These are phyloP conservation scores for Durio zibethinus DNA, from an alignment of 345 rosid genomes.

Conservation along the genomic window DNA sequence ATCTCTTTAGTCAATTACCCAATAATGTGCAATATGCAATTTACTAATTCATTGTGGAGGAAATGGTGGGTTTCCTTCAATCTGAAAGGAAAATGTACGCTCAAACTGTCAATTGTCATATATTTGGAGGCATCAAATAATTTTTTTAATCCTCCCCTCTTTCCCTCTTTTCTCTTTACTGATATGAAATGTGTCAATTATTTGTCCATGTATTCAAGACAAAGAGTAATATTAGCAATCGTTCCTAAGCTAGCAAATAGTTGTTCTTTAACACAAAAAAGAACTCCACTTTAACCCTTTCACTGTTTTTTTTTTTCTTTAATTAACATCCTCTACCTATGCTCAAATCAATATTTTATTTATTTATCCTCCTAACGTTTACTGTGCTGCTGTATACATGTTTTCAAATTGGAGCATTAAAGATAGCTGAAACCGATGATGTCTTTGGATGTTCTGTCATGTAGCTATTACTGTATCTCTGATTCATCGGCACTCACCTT, in stretches of 20 bases:
- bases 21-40: not conserved
- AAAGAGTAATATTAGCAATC: not conserved
- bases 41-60: not conserved
- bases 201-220: not conserved
- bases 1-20: not conserved
- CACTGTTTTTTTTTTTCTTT: not conserved
- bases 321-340: not conserved
- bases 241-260: not conserved
- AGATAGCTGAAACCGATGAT: not conserved
- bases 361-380: no score
- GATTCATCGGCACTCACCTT: not conserved
- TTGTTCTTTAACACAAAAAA: not conserved
- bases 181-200: not conserved
- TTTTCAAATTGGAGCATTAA: not conserved
- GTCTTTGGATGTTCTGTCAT: not conserved
- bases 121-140: not conserved
- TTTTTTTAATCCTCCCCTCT: not conserved
- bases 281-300: not conserved
- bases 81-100: not conserved
- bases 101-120: not conserved
- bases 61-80: not conserved
- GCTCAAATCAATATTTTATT: not conserved
- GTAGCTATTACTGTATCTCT: not conserved
- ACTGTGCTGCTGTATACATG: not conserved
- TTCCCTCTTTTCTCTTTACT: not conserved